These are phyloP conservation scores for Oryza meyeriana DNA, from an alignment of 176 grass and related monocot genomes.

Conservation along the genomic window DNA sequence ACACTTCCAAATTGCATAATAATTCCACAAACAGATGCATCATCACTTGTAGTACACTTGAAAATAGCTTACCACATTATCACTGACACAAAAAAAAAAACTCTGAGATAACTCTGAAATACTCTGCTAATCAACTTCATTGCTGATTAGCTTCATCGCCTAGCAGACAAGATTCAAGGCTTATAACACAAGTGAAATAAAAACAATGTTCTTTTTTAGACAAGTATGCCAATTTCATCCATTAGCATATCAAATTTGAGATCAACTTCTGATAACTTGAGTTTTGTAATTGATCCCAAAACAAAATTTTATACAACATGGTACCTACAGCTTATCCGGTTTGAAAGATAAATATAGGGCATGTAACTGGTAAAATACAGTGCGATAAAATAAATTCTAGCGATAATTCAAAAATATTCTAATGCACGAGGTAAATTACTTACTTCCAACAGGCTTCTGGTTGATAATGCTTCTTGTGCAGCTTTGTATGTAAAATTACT, in stretches of 20 bases:
- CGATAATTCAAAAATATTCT: background rate
- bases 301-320: slow-evolving; percentile 2
- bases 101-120: background rate
- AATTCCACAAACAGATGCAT: slow-evolving; percentile 6
- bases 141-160: background rate
- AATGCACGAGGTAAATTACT: slow-evolving; percentile 26
- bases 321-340: background rate
- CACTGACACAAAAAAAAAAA: background rate
- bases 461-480: slow-evolving; percentile 26
- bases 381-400: background rate
- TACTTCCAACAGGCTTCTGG: slow-evolving; percentile 59
- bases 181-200: background rate
- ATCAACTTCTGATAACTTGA: background rate
- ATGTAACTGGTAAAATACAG: background rate
- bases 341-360: background rate
- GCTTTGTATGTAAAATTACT: slow-evolving; percentile 40
- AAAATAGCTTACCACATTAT: slow-evolving; percentile 6
- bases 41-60: background rate
- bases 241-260: background rate
- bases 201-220: background rate
- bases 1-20: background rate
- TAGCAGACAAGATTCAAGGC: slow-evolving; percentile 12
- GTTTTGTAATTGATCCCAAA: background rate
- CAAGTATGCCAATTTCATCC: background rate
- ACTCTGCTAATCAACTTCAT: background rate